Evolutionary conservation across 345 rosid genomes (phyloP).

Genomic region (Kernera saxatilis): DNA sequence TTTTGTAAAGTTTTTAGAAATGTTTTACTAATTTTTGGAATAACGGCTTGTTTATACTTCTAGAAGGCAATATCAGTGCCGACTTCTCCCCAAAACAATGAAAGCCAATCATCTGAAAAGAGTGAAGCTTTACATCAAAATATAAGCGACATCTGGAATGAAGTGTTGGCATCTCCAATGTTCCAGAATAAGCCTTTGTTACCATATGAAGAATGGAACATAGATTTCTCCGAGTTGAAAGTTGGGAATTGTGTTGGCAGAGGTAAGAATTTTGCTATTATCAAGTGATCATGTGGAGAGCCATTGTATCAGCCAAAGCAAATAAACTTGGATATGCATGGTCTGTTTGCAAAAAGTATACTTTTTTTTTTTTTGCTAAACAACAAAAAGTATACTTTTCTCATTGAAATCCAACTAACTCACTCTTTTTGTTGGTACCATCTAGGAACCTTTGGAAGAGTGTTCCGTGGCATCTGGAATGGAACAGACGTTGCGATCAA

Average conservation of each 20-base stretch:
- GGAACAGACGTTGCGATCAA: conserved; percentile 88
- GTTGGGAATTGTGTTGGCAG: conserved; percentile 72
- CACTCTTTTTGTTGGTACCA: neutral
- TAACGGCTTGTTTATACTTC: too few species aligned
- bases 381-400: too few species aligned
- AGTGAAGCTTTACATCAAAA: conserved; percentile 35
- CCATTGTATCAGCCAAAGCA: too few species aligned
- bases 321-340: too few species aligned
- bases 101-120: conserved; percentile 43
- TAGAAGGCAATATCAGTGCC: conserved; percentile 75
- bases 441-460: conserved; percentile 71
- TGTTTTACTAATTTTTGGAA: too few species aligned
- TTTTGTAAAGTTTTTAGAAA: too few species aligned
- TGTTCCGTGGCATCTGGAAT: conserved; percentile 79
- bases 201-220: conserved; percentile 67
- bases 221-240: conserved; percentile 66
- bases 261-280: conserved; percentile 41
- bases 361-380: too few species aligned
- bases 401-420: neutral
- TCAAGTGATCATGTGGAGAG: neutral
- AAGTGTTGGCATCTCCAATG: conserved; percentile 60
- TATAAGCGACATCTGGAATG: conserved; percentile 51
- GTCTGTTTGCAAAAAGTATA: too few species aligned
- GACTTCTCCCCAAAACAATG: conserved; percentile 62
- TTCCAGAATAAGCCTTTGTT: conserved; percentile 59